A percentile compares a stretch with the other conserved stretches of the same genome.
These are phyloP conservation scores for Thymus quinquecostatus DNA, from an alignment of 257 asterid species.

Conservation along the genomic window DNA sequence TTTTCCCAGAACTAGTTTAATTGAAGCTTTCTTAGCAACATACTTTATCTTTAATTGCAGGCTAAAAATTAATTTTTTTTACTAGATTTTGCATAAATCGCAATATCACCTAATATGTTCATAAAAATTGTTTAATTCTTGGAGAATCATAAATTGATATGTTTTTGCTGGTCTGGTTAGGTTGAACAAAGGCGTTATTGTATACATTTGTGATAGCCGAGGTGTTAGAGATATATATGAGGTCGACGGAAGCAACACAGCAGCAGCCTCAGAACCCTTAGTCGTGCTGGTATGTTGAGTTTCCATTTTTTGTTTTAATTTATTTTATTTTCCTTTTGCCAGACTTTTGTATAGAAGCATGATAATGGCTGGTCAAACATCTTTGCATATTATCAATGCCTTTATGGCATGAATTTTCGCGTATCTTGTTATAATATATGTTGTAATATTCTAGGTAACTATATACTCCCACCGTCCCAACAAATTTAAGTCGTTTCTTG, in stretches of 20 bases:
- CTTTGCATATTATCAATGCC: not conserved
- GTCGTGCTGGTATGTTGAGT: slow-evolving; percentile 72
- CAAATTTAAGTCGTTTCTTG: too few species aligned
- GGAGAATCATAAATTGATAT: slow-evolving; percentile 15
- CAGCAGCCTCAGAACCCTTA: slow-evolving; percentile 87
- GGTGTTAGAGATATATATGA: slow-evolving; percentile 98
- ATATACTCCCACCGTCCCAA: too few species aligned
- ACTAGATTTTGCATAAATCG: not conserved
- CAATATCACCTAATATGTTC: not conserved
- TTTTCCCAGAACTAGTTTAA: too few species aligned
- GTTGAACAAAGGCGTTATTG: slow-evolving; percentile 98
- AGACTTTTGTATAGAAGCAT: not conserved
- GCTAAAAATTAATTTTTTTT: not conserved
- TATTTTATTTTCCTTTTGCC: not conserved
- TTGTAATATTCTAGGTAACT: not conserved
- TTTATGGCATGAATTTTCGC: not conserved
- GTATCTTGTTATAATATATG: not conserved
- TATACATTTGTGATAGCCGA: slow-evolving; percentile 89
- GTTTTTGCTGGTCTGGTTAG: slow-evolving; percentile 42
- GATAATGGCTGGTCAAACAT: not conserved
- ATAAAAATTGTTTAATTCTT: not conserved
- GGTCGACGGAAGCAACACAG: slow-evolving; percentile 86
- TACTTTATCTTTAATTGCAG: not conserved
- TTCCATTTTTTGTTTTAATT: not conserved
- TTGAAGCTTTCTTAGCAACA: too few species aligned